Evolutionary conservation across 2,329 filamentous ascomycete species (phyloP).

Genomic region (Periconia digitata): DNA sequence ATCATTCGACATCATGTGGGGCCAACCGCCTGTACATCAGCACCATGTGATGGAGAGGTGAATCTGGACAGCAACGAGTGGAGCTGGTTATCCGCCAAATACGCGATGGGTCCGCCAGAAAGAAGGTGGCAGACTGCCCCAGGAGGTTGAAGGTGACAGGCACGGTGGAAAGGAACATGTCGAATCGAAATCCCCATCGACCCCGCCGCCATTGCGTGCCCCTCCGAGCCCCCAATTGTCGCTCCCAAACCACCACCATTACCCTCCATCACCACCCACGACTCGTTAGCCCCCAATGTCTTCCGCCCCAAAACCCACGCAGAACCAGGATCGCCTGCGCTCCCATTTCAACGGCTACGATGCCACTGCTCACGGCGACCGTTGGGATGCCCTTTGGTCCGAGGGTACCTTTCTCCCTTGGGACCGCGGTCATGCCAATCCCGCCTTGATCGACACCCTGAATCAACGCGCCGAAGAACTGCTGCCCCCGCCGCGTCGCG

Average conservation of each 20-base stretch:
- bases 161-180: too few relatives aligned
- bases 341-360: constrained; percentile 48
- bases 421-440: constrained; percentile 61
- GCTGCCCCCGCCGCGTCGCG: constrained; percentile 32
- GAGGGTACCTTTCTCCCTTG: constrained; percentile 57
- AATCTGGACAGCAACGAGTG: too few relatives aligned
- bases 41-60: too few relatives aligned
- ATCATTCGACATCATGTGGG: too few relatives aligned
- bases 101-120: too few relatives aligned
- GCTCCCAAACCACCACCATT: neutral
- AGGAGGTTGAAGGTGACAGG: too few relatives aligned
- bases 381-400: constrained; percentile 61
- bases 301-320: constrained; percentile 18
- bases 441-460: constrained; percentile 60
- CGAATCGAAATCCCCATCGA: too few relatives aligned
- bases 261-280: neutral
- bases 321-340: constrained; percentile 41
- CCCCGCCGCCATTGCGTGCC: too few relatives aligned
- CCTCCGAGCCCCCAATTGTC: neutral
- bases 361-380: constrained; percentile 45
- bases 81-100: too few relatives aligned
- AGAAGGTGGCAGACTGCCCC: too few relatives aligned
- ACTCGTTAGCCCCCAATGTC: constrained; percentile 5
- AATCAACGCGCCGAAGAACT: constrained; percentile 21
- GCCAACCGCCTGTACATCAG: too few relatives aligned